Conservation (phyloP, 768 basidiomycete species). For the Cyclocybe cylindracea region DNA sequence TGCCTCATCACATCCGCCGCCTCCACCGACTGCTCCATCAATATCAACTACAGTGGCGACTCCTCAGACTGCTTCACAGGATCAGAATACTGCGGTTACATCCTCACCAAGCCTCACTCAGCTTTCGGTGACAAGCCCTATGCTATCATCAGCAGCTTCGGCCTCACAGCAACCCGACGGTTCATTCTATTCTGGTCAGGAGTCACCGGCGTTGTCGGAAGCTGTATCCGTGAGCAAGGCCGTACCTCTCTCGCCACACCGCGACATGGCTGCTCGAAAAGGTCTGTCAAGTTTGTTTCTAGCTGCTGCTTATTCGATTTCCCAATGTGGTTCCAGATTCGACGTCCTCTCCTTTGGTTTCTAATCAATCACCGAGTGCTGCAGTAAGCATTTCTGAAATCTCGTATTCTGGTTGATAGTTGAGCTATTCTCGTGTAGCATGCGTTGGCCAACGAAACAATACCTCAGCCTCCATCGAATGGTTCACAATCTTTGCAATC, state of each 20-base stretch:
- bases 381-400: slow-evolving; percentile 32
- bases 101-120: slow-evolving; percentile 88
- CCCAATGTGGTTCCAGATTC: slow-evolving; percentile 35
- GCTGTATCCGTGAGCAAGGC: slow-evolving; percentile 48
- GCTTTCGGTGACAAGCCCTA: slow-evolving; percentile 78
- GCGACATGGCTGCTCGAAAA: slow-evolving; percentile 39
- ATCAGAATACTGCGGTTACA: slow-evolving; percentile 45
- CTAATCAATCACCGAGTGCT: slow-evolving; percentile 41
- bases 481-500: slow-evolving; percentile 24
- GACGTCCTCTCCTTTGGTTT: slow-evolving; percentile 44
- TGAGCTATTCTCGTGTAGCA: slow-evolving; percentile 29
- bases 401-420: background rate
- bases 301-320: slow-evolving; percentile 10
- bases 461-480: slow-evolving; percentile 29
- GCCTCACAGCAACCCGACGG: slow-evolving; percentile 65
- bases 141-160: slow-evolving; percentile 75
- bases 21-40: slow-evolving; percentile 35
- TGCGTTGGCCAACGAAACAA: slow-evolving; percentile 32
- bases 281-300: slow-evolving; percentile 33
- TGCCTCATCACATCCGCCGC: slow-evolving; percentile 28
- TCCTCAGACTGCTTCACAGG: slow-evolving; percentile 31
- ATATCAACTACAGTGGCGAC: slow-evolving; percentile 35
- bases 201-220: slow-evolving; percentile 76
- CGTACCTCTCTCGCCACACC: slow-evolving; percentile 60
- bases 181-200: slow-evolving; percentile 70